Percentiles rank a stretch among this genome's conserved stretches.
Evolutionary conservation across 768 basidiomycete genomes (phyloP).

Genomic region (Lactarius evosmus): DNA sequence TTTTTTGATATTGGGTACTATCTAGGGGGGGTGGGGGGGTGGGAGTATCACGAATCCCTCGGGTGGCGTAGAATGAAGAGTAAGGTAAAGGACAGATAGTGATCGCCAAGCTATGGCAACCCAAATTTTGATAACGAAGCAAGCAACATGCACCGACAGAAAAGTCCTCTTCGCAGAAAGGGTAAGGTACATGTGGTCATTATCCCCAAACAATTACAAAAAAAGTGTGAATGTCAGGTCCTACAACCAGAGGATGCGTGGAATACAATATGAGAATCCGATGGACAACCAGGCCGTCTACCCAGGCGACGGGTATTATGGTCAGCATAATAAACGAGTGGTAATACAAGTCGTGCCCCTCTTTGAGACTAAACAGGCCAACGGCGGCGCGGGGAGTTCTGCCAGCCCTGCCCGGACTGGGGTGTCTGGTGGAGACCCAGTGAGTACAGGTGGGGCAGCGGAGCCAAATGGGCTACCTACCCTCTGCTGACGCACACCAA

Average conservation of each 20-base stretch:
- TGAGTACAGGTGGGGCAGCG: conserved; percentile 5
- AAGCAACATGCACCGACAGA: background rate
- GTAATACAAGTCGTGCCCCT: conserved; percentile 18
- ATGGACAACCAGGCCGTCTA: background rate
- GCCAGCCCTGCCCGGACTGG: conserved; percentile 19
- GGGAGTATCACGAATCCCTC: background rate
- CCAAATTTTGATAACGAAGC: background rate
- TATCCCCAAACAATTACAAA: conserved; percentile 1
- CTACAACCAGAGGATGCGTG: background rate
- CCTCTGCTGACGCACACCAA: conserved; percentile 10
- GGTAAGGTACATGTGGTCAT: background rate
- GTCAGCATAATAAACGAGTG: conserved; percentile 13
- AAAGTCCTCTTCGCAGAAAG: background rate
- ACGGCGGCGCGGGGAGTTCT: background rate
- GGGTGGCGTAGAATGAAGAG: background rate
- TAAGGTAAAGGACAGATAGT: background rate
- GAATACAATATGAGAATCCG: conserved; percentile 11
- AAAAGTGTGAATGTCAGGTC: conserved; percentile 8
- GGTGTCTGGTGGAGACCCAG: conserved; percentile 6
- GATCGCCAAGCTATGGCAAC: background rate
- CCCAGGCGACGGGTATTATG: background rate
- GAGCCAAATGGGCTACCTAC: conserved; percentile 11
- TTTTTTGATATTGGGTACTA: background rate
- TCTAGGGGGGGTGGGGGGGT: background rate
- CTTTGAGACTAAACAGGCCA: background rate